Evolutionary conservation across 345 rosid genomes (phyloP).

Genomic region (Bruguiera gymnorhiza): DNA sequence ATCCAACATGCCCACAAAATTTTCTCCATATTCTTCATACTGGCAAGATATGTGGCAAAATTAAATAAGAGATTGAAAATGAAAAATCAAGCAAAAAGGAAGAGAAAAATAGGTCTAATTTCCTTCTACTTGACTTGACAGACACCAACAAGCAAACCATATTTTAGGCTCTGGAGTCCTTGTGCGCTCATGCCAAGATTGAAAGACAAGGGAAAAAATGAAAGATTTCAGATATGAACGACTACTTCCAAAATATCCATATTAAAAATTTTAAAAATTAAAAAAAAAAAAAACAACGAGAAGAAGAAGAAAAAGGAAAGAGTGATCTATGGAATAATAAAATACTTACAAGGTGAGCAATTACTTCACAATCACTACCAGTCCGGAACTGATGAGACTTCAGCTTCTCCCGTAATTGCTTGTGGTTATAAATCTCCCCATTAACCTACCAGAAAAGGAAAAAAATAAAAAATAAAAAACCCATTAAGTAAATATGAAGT

Average conservation of each 20-base stretch:
- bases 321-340: neutral
- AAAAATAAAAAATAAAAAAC: constrained; percentile 10
- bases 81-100: neutral
- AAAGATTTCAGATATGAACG: too few species aligned
- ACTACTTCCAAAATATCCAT: too few species aligned
- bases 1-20: constrained; percentile 66
- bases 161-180: too few species aligned
- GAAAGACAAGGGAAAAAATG: too few species aligned
- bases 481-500: neutral
- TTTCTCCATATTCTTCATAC: constrained; percentile 83
- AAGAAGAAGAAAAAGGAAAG: too few species aligned
- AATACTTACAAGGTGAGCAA: constrained; percentile 78
- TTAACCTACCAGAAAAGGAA: constrained; percentile 48
- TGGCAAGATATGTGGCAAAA: constrained; percentile 22
- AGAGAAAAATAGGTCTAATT: neutral
- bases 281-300: too few species aligned
- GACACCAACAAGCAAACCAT: too few species aligned
- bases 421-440: constrained; percentile 89
- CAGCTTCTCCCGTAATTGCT: constrained; percentile 49
- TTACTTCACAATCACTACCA: constrained; percentile 88
- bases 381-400: constrained; percentile 65
- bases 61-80: neutral
- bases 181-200: too few species aligned
- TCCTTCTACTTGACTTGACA: too few species aligned
- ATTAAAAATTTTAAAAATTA: too few species aligned